These are phyloP conservation scores for Lactuca saligna DNA, from an alignment of 129 eudicot genomes.

Conservation along the genomic window DNA sequence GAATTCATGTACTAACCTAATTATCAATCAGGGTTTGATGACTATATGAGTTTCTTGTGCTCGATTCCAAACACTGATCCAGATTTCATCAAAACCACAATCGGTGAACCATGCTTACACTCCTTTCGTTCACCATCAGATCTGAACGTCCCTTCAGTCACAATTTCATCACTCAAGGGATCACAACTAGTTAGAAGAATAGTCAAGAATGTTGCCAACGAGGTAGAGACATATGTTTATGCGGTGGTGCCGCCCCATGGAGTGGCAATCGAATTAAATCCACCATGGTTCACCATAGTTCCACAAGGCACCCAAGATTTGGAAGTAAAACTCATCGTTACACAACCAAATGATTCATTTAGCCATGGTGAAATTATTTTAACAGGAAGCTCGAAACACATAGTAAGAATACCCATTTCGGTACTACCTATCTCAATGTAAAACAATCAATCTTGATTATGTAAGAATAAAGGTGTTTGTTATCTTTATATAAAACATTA, in stretches of 20 bases:
- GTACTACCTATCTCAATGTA: slow-evolving; percentile 51
- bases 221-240: slow-evolving; percentile 58
- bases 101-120: slow-evolving; percentile 66
- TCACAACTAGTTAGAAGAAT: slow-evolving; percentile 45
- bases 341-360: slow-evolving; percentile 50
- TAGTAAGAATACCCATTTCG: slow-evolving; percentile 75
- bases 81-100: slow-evolving; percentile 51
- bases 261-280: slow-evolving; percentile 57
- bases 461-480: slow-evolving; percentile 8
- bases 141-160: slow-evolving; percentile 77
- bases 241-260: slow-evolving; percentile 72
- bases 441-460: background rate
- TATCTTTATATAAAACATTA: background rate
- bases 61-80: slow-evolving; percentile 76
- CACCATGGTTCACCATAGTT: slow-evolving; percentile 70
- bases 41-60: slow-evolving; percentile 87
- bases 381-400: slow-evolving; percentile 72
- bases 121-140: slow-evolving; percentile 63
- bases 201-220: slow-evolving; percentile 57
- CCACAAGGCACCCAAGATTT: slow-evolving; percentile 63
- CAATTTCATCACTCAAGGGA: slow-evolving; percentile 67
- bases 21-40: slow-evolving; percentile 54
- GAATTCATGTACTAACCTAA: slow-evolving; percentile 1
- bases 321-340: slow-evolving; percentile 54
- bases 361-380: slow-evolving; percentile 80